Conservation (phyloP, 345 rosid genomes). For the Dipteronia sinensis region DNA sequence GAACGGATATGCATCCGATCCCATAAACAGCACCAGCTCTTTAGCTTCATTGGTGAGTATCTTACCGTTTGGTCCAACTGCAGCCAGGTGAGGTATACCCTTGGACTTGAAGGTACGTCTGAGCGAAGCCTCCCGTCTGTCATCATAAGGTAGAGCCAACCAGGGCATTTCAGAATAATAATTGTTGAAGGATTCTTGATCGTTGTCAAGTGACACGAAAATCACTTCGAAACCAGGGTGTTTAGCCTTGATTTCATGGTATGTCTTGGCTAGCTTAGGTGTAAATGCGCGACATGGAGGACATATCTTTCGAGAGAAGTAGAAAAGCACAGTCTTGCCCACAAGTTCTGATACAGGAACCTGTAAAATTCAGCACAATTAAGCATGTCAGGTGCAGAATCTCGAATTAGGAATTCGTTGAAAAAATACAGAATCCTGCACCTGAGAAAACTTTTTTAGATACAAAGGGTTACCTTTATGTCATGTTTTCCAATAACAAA, state of each 20-base stretch:
- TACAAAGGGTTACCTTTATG: constrained; percentile 31
- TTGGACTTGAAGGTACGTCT: constrained; percentile 38
- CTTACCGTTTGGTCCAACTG: constrained; percentile 40
- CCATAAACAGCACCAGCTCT: constrained; percentile 25
- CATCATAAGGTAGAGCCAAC: constrained; percentile 48
- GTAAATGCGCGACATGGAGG: constrained; percentile 48
- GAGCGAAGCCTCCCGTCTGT: constrained; percentile 33
- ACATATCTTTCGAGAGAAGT: constrained; percentile 53
- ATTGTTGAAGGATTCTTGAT: constrained; percentile 34
- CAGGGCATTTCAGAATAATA: constrained; percentile 46
- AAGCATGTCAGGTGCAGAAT: too few species aligned
- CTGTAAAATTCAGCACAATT: constrained; percentile 23
- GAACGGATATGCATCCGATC: constrained; percentile 52
- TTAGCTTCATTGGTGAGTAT: constrained; percentile 36
- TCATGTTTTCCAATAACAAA: constrained; percentile 39
- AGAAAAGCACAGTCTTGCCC: constrained; percentile 47
- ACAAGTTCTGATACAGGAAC: constrained; percentile 39
- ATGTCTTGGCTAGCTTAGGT: constrained; percentile 39
- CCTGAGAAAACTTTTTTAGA: too few species aligned
- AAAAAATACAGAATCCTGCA: too few species aligned
- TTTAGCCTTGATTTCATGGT: constrained; percentile 33
- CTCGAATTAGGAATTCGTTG: too few species aligned
- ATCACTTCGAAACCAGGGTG: constrained; percentile 41
- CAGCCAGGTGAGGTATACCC: constrained; percentile 42
- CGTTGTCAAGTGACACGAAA: constrained; percentile 46